Conservation (phyloP, 2,329 filamentous ascomycete species). For the Hysterium pulicare region DNA sequence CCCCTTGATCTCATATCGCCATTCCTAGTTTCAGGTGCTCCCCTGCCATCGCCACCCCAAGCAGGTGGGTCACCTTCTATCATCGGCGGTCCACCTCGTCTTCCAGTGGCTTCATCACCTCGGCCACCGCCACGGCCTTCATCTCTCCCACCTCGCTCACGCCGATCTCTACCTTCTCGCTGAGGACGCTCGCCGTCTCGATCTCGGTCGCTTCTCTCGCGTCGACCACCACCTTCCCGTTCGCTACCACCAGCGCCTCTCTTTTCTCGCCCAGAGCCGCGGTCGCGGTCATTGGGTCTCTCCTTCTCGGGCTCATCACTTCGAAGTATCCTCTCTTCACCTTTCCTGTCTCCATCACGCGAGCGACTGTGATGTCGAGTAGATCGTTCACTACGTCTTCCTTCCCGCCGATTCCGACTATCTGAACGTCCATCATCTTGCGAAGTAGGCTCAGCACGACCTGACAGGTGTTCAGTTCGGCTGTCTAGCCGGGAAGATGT, state of each 20-base stretch:
- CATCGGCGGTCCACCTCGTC: constrained; percentile 8
- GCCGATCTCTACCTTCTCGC: constrained; percentile 21
- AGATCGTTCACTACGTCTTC: constrained; percentile 26
- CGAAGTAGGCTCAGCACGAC: constrained; percentile 15
- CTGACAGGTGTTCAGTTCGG: constrained; percentile 15
- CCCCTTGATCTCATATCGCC: constrained; percentile 7
- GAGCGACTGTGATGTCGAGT: constrained; percentile 23
- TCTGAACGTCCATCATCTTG: constrained; percentile 26
- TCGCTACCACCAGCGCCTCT: constrained; percentile 6
- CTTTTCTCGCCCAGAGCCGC: constrained; percentile 15
- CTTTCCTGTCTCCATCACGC: constrained; percentile 20
- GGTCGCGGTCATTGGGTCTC: constrained; percentile 16
- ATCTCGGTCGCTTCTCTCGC: constrained; percentile 13
- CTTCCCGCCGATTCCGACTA: constrained; percentile 26
- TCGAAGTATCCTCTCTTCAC: constrained; percentile 24
- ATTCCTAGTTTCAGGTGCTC: constrained; percentile 4
- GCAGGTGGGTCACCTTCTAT: constrained; percentile 6
- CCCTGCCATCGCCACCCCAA: constrained; percentile 5
- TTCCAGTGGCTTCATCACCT: constrained; percentile 9
- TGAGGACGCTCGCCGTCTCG: constrained; percentile 15
- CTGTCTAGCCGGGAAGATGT: constrained; percentile 18
- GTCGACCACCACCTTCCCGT: constrained; percentile 9
- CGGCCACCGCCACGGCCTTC: constrained; percentile 7
- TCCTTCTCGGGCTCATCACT: constrained; percentile 22
- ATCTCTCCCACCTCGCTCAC: constrained; percentile 10